phyloP scores from a whole-genome alignment of 805 yeast species.

The Yarrowia osloensis region DNA sequence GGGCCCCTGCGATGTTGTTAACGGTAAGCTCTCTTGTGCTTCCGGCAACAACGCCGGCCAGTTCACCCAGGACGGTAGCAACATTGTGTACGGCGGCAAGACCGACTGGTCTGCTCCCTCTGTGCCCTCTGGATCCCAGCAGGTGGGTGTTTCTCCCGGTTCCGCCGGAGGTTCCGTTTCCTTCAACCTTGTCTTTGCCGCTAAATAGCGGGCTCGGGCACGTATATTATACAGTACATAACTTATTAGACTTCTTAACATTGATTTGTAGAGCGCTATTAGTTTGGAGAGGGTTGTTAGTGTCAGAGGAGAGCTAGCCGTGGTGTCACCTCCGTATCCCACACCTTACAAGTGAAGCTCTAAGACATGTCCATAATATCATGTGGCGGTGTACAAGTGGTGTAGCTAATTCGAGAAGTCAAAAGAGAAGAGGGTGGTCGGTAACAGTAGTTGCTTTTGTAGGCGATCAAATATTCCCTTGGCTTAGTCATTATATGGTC shows the following conservation, averaged over 20 bases:
- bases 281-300: no score
- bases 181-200: slow-evolving; percentile 45
- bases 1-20: slow-evolving; percentile 63
- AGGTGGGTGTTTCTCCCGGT: slow-evolving; percentile 53
- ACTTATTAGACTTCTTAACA: slow-evolving; percentile 8
- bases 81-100: slow-evolving; percentile 62
- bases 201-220: background rate
- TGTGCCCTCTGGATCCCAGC: slow-evolving; percentile 50
- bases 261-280: background rate
- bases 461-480: no score
- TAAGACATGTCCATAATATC: no score
- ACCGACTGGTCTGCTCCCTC: slow-evolving; percentile 59
- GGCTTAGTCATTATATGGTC: no score
- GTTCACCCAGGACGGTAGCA: slow-evolving; percentile 53
- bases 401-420: no score
- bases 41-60: slow-evolving; percentile 50
- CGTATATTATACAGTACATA: background rate
- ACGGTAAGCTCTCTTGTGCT: slow-evolving; percentile 44
- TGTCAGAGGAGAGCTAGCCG: no score
- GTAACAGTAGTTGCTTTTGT: no score
- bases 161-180: slow-evolving; percentile 44
- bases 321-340: no score
- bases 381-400: no score
- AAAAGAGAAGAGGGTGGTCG: no score
- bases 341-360: no score